A percentile compares a stretch with the other conserved stretches of the same genome.
Evolutionary conservation across 108 stramenopile genomes (phyloP).

Genomic region (Licmophora abbreviata): DNA sequence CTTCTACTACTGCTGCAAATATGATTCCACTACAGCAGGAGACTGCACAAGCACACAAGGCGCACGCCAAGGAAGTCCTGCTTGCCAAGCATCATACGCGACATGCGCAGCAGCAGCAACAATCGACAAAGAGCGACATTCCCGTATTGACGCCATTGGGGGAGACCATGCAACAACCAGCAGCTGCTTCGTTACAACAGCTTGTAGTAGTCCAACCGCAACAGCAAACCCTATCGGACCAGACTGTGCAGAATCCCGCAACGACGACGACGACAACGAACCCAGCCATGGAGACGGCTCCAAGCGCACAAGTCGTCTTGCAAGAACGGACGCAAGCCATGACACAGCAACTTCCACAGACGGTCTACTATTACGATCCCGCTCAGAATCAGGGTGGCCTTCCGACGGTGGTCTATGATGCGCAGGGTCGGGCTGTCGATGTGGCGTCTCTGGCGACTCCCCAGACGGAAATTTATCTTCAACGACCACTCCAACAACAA

Average conservation of each 20-base stretch:
- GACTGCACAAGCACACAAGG: no score
- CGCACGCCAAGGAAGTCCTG: no score
- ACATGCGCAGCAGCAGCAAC: no score
- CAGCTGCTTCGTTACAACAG: neutral
- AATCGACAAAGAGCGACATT: no score
- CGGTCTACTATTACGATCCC: slow-evolving; percentile 5
- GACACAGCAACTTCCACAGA: neutral
- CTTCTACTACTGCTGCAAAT: no score
- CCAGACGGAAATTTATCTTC: slow-evolving; percentile 18
- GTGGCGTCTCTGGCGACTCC: slow-evolving; percentile 5
- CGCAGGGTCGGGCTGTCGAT: slow-evolving; percentile 18
- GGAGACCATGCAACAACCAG: no score
- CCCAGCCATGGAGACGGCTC: neutral
- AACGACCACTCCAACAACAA: slow-evolving; percentile 20
- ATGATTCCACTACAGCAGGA: no score
- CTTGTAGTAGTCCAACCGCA: neutral
- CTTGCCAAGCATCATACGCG: no score
- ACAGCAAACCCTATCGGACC: neutral
- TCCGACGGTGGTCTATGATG: slow-evolving; percentile 29
- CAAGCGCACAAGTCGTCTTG: neutral
- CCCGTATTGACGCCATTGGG: no score
- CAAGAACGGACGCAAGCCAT: neutral
- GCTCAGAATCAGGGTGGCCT: slow-evolving; percentile 3
- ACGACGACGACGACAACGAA: neutral
- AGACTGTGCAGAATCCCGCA: neutral